Evolutionary conservation across 2,329 filamentous ascomycete species (phyloP).

Genomic region (Paracorniculantispora psalliotae): DNA sequence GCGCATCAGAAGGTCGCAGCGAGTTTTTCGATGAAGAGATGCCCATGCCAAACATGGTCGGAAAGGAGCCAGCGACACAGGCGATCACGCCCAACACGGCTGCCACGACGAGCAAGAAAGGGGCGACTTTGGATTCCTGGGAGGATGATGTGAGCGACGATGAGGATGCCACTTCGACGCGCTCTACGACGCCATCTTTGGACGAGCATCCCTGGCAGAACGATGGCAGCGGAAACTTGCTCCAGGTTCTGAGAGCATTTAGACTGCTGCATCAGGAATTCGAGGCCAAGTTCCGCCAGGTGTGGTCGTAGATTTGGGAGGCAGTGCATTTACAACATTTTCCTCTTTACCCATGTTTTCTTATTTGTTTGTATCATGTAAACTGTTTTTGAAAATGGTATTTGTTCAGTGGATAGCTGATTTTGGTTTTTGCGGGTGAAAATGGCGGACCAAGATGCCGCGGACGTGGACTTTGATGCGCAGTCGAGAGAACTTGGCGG

Average conservation of each 20-base stretch:
- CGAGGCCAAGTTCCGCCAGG: slow-evolving; percentile 57
- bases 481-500: too few species aligned
- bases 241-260: slow-evolving; percentile 56
- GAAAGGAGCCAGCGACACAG: not conserved
- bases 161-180: slow-evolving; percentile 10
- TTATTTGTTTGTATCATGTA: too few species aligned
- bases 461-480: too few species aligned
- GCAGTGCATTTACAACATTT: too few species aligned
- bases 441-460: too few species aligned
- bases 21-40: not conserved
- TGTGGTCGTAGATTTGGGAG: slow-evolving; percentile 45
- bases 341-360: too few species aligned
- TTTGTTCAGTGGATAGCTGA: too few species aligned
- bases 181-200: not conserved
- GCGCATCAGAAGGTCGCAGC: slow-evolving; percentile 23
- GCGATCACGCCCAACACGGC: not conserved
- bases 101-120: slow-evolving; percentile 26
- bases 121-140: slow-evolving; percentile 44
- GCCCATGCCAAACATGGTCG: not conserved
- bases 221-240: slow-evolving; percentile 44
- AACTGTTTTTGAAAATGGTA: too few species aligned
- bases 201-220: slow-evolving; percentile 14
- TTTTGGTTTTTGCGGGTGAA: too few species aligned
- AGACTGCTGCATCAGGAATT: slow-evolving; percentile 53
- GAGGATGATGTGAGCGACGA: slow-evolving; percentile 28